Evolutionary conservation across 805 yeast species (phyloP).

Genomic region (Schwanniomyces yamadae): DNA sequence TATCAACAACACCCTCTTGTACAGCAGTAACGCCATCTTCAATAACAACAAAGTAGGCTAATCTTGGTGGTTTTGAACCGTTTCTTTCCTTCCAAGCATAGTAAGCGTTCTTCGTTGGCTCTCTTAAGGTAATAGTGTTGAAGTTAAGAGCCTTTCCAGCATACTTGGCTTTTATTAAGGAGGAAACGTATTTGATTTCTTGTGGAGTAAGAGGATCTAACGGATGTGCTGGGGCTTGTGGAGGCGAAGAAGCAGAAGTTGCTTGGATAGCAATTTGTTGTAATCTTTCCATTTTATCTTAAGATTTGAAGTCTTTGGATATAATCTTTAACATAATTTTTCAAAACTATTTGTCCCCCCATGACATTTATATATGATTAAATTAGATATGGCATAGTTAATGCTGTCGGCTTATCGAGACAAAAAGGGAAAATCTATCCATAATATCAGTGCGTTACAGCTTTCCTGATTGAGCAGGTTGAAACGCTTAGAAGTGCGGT

Average conservation of each 20-base stretch:
- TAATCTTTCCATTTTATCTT: conserved; percentile 55
- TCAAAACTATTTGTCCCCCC: too few relatives aligned
- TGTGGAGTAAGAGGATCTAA: conserved; percentile 66
- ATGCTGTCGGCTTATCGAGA: conserved; percentile 10
- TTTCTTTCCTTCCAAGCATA: conserved; percentile 62
- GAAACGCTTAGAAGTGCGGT: too few relatives aligned
- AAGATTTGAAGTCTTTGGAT: not conserved
- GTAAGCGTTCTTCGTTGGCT: conserved; percentile 65
- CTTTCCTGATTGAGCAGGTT: conserved; percentile 9
- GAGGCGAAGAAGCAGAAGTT: conserved; percentile 52
- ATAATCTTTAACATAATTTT: not conserved
- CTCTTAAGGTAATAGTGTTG: conserved; percentile 69
- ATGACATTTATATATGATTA: too few relatives aligned
- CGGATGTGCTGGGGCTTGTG: conserved; percentile 61
- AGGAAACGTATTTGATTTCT: conserved; percentile 61
- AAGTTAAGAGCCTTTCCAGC: conserved; percentile 48
- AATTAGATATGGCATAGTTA: too few relatives aligned
- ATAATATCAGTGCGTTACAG: not conserved
- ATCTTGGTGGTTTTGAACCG: conserved; percentile 65
- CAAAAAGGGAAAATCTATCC: conserved; percentile 9
- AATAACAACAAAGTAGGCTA: conserved; percentile 64
- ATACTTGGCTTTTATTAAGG: conserved; percentile 49
- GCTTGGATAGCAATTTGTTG: conserved; percentile 63
- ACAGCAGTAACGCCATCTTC: conserved; percentile 60
- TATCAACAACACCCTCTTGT: conserved; percentile 68